Conservation (phyloP, 768 basidiomycete species). For the Cyathus striatus region DNA sequence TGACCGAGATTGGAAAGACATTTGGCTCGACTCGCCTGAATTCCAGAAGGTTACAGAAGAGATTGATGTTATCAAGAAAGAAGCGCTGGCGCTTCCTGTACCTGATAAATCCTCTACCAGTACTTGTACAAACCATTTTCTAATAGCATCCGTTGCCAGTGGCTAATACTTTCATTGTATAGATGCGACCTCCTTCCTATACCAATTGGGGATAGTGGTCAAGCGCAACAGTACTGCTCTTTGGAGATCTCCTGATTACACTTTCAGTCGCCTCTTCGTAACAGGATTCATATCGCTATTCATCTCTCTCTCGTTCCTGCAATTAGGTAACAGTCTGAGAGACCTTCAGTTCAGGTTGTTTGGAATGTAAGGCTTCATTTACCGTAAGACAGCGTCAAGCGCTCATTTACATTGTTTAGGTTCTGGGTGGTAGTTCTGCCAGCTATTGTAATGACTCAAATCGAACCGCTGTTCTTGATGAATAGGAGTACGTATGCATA, state of each 20-base stretch:
- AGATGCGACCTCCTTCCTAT: slow-evolving; percentile 75
- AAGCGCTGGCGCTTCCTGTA: slow-evolving; percentile 37
- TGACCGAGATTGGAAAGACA: slow-evolving; percentile 79
- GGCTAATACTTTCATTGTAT: not conserved
- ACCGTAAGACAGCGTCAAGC: not conserved
- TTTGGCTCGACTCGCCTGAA: slow-evolving; percentile 78
- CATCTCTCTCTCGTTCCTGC: slow-evolving; percentile 76
- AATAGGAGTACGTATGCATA: slow-evolving; percentile 42
- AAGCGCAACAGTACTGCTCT: slow-evolving; percentile 63
- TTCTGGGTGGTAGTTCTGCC: slow-evolving; percentile 68
- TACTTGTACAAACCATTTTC: slow-evolving; percentile 39
- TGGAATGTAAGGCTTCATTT: slow-evolving; percentile 47
- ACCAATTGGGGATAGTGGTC: slow-evolving; percentile 68
- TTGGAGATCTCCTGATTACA: slow-evolving; percentile 83
- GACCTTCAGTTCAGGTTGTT: slow-evolving; percentile 81
- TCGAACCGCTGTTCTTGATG: slow-evolving; percentile 79
- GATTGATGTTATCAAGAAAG: slow-evolving; percentile 41
- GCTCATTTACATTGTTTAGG: slow-evolving; percentile 20
- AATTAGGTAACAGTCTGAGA: slow-evolving; percentile 56
- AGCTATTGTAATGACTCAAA: slow-evolving; percentile 73
- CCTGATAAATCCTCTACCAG: slow-evolving; percentile 33
- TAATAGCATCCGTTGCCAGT: not conserved
- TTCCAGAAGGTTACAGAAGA: slow-evolving; percentile 32
- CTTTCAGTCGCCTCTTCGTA: slow-evolving; percentile 77
- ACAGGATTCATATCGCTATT: slow-evolving; percentile 67